Percentiles rank a stretch among this genome's conserved stretches.
Evolutionary conservation across 495 filamentous ascomycete genomes (phyloP).

Genomic region (Opeltia flavorubescens): DNA sequence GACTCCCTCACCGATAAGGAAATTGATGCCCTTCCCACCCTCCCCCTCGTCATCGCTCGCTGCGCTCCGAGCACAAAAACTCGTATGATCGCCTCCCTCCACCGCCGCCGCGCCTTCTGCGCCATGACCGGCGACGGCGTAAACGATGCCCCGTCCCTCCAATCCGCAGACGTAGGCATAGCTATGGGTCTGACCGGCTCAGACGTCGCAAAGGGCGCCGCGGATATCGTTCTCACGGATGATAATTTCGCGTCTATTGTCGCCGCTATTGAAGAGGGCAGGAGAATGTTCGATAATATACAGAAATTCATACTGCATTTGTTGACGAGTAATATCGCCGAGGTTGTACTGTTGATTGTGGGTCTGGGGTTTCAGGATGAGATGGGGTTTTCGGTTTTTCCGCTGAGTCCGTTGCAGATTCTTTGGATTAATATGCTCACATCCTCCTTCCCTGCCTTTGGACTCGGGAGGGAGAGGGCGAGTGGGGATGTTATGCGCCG

Average conservation of each 20-base stretch:
- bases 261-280: slow-evolving; percentile 56
- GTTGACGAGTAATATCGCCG: slow-evolving; percentile 58
- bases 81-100: slow-evolving; percentile 56
- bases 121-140: slow-evolving; percentile 76
- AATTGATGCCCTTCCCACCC: slow-evolving; percentile 44
- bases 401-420: slow-evolving; percentile 59
- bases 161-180: slow-evolving; percentile 68
- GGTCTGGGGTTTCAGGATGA: slow-evolving; percentile 59
- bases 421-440: slow-evolving; percentile 72
- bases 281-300: slow-evolving; percentile 66
- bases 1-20: slow-evolving; percentile 44
- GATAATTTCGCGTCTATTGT: slow-evolving; percentile 77
- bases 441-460: slow-evolving; percentile 60
- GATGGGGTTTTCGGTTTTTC: slow-evolving; percentile 53
- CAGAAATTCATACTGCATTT: slow-evolving; percentile 72
- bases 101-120: slow-evolving; percentile 47
- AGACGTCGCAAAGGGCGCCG: slow-evolving; percentile 81
- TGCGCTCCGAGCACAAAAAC: slow-evolving; percentile 58
- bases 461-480: slow-evolving; percentile 57
- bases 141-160: slow-evolving; percentile 71
- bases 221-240: slow-evolving; percentile 77
- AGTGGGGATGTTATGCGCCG: slow-evolving; percentile 54
- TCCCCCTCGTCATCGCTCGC: slow-evolving; percentile 56
- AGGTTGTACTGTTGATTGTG: slow-evolving; percentile 56
- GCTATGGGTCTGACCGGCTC: slow-evolving; percentile 74